A percentile compares a stretch with the other conserved stretches of the same genome.
Evolutionary conservation across 2,329 filamentous ascomycete species (phyloP).

Genomic region (Arachnopeziza araneosa): DNA sequence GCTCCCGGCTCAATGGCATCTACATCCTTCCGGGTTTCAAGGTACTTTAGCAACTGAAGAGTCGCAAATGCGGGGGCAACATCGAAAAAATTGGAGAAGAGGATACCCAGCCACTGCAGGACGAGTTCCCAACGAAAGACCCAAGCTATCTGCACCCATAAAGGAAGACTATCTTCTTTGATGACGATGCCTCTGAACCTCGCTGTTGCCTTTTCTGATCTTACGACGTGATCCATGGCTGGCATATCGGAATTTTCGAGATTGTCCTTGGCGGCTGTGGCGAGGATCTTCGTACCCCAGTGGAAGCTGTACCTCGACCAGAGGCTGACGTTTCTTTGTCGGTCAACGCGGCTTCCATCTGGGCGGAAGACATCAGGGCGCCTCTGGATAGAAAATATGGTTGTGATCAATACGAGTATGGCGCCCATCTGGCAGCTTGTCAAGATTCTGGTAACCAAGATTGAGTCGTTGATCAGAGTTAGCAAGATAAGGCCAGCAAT

Average conservation of each 20-base stretch:
- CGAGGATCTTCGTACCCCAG: conserved; percentile 55
- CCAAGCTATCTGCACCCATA: conserved; percentile 56
- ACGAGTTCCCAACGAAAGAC: conserved; percentile 52
- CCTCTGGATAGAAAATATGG: not conserved
- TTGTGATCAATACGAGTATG: not conserved
- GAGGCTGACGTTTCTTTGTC: conserved; percentile 54
- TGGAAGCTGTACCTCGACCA: conserved; percentile 58
- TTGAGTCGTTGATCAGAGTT: conserved; percentile 1
- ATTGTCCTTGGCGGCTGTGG: conserved; percentile 49
- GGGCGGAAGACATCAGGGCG: conserved; percentile 58
- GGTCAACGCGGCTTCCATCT: conserved; percentile 55
- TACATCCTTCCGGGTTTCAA: conserved; percentile 50
- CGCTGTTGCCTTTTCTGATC: conserved; percentile 44
- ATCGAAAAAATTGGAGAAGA: conserved; percentile 35
- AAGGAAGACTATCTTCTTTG: conserved; percentile 33
- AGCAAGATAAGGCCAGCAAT: conserved; percentile 9
- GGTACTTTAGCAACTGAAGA: conserved; percentile 55
- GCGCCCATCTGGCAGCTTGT: conserved; percentile 12
- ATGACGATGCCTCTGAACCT: conserved; percentile 46
- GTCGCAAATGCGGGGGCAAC: conserved; percentile 68
- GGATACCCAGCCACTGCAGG: conserved; percentile 53
- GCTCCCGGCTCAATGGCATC: conserved; percentile 45
- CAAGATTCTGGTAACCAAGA: conserved; percentile 1
- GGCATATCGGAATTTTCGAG: conserved; percentile 60
- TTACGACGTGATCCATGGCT: conserved; percentile 49